Evolutionary conservation across 2,329 filamentous ascomycete species (phyloP), one percentile per base, ranked within the genome.

Genomic region (Aureobasidium uvarum): DNA sequence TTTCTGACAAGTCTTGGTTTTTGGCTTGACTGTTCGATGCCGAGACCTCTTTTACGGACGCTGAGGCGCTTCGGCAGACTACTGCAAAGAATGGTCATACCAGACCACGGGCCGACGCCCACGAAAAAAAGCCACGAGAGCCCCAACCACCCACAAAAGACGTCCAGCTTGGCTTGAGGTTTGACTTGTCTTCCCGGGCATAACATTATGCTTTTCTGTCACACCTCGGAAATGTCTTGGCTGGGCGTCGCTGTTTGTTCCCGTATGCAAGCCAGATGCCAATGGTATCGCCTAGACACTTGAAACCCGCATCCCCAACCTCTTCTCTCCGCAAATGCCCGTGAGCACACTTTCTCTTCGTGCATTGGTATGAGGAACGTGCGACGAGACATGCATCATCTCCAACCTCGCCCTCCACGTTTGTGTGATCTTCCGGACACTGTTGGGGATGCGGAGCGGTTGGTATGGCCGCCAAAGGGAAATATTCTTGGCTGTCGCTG

Each of bases 81-180:
- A 58, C 54, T 58, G 54, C 54, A 58, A 58, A 58, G 38, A 58
- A 58, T 58, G 54, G 54, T 58, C 54, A 56, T 41, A 43, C 38
- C 52, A 39, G 28, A 58, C n/a, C 54, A 58, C 54, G 54, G 54
- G 54, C 54, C 54, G 54, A 58, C 54, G 39, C 54, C 54, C 39
- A 41, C 23, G 14, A 28, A 36, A 28, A 36, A 50, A 51, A 28
- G 16, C 38, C 25, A 25, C 31, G 54, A 38, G 54, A 43, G 38
- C 54, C 54, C 54, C 54, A 45, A 58, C 54, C 39, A 58, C 39
- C 54, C 48, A 51, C 48, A 51, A 56, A 33, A 56, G 14, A 41
- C 36, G 33, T 41, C 23, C 16, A 20, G 25, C 54, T 58, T 43
- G 16, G 33, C 23, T 58, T 33, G 25, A 31, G 11, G 25, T 39